Evolutionary conservation across 768 basidiomycete genomes (phyloP).

Genomic region (Psilocybe azurescens): DNA sequence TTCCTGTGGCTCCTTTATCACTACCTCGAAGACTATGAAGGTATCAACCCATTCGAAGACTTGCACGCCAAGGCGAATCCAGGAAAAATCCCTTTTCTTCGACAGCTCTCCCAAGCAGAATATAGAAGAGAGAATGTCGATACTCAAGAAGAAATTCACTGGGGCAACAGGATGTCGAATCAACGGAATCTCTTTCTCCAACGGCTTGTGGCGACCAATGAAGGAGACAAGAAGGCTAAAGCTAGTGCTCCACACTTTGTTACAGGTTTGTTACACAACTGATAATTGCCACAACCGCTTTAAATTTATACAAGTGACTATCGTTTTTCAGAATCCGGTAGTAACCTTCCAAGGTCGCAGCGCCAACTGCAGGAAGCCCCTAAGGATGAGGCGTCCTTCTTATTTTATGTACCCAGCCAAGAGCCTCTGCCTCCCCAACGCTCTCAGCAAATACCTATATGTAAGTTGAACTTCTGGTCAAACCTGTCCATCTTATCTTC

Average conservation of each 20-base stretch:
- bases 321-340: conserved; percentile 32
- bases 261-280: conserved; percentile 38
- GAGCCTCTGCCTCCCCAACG: conserved; percentile 30
- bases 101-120: conserved; percentile 59
- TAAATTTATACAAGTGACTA: background rate
- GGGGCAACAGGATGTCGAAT: conserved; percentile 77
- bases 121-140: conserved; percentile 76
- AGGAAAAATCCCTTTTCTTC: conserved; percentile 69
- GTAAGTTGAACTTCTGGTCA: background rate
- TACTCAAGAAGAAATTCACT: conserved; percentile 75
- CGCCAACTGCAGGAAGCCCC: conserved; percentile 46
- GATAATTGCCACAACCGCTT: background rate
- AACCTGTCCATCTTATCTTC: background rate
- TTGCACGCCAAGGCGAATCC: conserved; percentile 59
- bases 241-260: conserved; percentile 48
- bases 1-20: conserved; percentile 87
- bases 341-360: conserved; percentile 37
- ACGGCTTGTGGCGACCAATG: conserved; percentile 63
- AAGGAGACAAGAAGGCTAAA: conserved; percentile 56
- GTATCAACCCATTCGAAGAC: conserved; percentile 79
- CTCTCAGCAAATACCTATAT: conserved; percentile 25
- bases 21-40: conserved; percentile 72
- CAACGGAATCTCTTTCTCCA: conserved; percentile 75
- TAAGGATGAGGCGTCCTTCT: conserved; percentile 50
- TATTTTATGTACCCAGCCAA: conserved; percentile 54